These are phyloP conservation scores for Cystobasidium tubakii DNA, from an alignment of 768 basidiomycete genomes.

Conservation along the genomic window DNA sequence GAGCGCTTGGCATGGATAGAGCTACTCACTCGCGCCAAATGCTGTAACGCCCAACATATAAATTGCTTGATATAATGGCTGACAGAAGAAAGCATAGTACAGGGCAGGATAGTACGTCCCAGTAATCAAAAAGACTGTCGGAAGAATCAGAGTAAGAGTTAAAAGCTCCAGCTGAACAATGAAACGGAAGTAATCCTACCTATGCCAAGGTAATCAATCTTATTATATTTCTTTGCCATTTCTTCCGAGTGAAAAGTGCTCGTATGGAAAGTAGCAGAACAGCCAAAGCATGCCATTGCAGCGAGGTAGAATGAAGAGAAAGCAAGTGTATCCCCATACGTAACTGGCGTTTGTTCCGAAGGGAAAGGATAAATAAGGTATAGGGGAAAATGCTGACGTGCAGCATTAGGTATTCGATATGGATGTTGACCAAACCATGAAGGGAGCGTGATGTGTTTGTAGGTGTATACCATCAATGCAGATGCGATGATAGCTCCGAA, in stretches of 20 bases:
- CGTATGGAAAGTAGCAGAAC: slow-evolving; percentile 35
- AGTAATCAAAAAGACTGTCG: slow-evolving; percentile 49
- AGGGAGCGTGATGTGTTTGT: slow-evolving; percentile 4
- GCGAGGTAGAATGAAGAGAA: slow-evolving; percentile 34
- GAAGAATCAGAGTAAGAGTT: not conserved
- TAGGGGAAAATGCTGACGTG: not conserved
- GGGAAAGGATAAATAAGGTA: slow-evolving; percentile 18
- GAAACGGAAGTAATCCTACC: slow-evolving; percentile 4
- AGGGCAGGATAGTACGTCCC: slow-evolving; percentile 36
- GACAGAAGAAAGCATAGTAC: slow-evolving; percentile 35
- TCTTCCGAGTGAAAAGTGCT: slow-evolving; percentile 45
- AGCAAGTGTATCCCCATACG: not conserved
- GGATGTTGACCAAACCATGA: slow-evolving; percentile 10
- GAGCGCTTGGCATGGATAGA: no score
- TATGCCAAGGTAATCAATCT: slow-evolving; percentile 75
- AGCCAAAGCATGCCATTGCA: slow-evolving; percentile 32
- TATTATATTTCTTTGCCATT: slow-evolving; percentile 61
- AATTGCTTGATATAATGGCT: not conserved
- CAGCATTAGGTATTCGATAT: not conserved
- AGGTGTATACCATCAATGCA: slow-evolving; percentile 11
- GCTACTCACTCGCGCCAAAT: slow-evolving; percentile 7
- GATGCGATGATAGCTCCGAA: slow-evolving; percentile 25
- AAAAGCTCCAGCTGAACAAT: not conserved
- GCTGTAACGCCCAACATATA: slow-evolving; percentile 33
- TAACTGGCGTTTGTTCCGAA: not conserved